These are phyloP conservation scores for Gynochthodes officinalis DNA, from an alignment of 257 asterid genomes.

Conservation along the genomic window DNA sequence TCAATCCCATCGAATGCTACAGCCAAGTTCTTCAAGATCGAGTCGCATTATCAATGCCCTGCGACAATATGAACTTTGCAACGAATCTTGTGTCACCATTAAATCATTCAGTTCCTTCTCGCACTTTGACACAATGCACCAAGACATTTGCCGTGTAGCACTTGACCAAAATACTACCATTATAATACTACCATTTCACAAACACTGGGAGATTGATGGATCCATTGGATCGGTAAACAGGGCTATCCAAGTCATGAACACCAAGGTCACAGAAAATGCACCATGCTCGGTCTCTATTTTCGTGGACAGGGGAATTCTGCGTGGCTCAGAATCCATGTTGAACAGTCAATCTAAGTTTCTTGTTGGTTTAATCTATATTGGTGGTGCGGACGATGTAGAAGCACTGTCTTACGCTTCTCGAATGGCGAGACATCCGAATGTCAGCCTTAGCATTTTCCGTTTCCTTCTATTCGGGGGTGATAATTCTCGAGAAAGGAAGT, in stretches of 20 bases:
- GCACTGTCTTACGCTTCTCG: slow-evolving; percentile 66
- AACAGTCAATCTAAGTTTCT: slow-evolving; percentile 43
- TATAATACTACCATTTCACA: slow-evolving; percentile 70
- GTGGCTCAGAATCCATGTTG: slow-evolving; percentile 41
- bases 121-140: slow-evolving; percentile 48
- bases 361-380: slow-evolving; percentile 61
- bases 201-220: slow-evolving; percentile 76
- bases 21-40: slow-evolving; percentile 43
- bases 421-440: slow-evolving; percentile 49
- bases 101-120: slow-evolving; percentile 57
- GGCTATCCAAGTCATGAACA: slow-evolving; percentile 50
- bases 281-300: slow-evolving; percentile 73
- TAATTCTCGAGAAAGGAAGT: slow-evolving; percentile 51
- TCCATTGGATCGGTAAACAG: slow-evolving; percentile 48
- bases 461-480: slow-evolving; percentile 63
- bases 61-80: slow-evolving; percentile 58
- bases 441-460: slow-evolving; percentile 53
- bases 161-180: slow-evolving; percentile 52
- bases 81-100: slow-evolving; percentile 48
- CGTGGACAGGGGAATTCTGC: slow-evolving; percentile 54
- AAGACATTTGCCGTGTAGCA: slow-evolving; percentile 55
- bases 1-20: slow-evolving; percentile 44
- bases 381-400: slow-evolving; percentile 79
- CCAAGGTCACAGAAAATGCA: slow-evolving; percentile 47
- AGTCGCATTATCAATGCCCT: slow-evolving; percentile 61